These are phyloP conservation scores for Boehmeria nivea DNA, from an alignment of 306 rosid species.

Conservation along the genomic window DNA sequence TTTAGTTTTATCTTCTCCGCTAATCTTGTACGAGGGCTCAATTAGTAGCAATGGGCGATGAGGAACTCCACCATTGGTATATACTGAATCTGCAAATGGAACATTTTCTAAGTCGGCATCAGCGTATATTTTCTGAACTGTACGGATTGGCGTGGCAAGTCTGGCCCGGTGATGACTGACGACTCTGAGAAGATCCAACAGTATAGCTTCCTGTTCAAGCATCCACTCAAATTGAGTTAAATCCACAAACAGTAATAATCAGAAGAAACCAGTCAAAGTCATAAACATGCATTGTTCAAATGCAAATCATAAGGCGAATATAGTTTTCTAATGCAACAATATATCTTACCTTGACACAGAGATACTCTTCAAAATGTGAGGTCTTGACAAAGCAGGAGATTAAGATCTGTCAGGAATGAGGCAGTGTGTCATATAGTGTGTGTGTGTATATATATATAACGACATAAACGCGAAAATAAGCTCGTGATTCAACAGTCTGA, in stretches of 20 bases:
- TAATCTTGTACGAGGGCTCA: constrained; percentile 61
- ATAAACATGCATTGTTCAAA: no score
- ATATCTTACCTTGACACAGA: constrained; percentile 77
- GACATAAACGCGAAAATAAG: neutral
- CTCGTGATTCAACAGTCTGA: neutral
- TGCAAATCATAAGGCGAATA: no score
- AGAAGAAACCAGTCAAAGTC: neutral
- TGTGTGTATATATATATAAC: no score
- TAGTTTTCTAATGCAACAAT: no score
- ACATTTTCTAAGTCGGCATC: constrained; percentile 66
- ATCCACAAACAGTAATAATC: constrained; percentile 1
- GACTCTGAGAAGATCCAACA: constrained; percentile 94
- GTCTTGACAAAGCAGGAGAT: constrained; percentile 94
- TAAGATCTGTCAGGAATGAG: constrained; percentile 56
- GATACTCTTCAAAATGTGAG: constrained; percentile 84
- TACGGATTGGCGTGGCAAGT: constrained; percentile 97
- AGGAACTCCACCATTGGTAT: constrained; percentile 38
- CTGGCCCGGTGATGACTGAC: constrained; percentile 91
- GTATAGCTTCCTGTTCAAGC: constrained; percentile 63
- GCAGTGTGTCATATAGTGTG: neutral
- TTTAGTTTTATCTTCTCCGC: constrained; percentile 59
- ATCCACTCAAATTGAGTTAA: constrained; percentile 28
- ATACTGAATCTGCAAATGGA: constrained; percentile 63
- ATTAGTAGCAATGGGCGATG: constrained; percentile 66
- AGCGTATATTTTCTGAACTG: constrained; percentile 63